Evolutionary conservation across 306 rosid species (phyloP).

Genomic region (Astragalus membranaceus): DNA sequence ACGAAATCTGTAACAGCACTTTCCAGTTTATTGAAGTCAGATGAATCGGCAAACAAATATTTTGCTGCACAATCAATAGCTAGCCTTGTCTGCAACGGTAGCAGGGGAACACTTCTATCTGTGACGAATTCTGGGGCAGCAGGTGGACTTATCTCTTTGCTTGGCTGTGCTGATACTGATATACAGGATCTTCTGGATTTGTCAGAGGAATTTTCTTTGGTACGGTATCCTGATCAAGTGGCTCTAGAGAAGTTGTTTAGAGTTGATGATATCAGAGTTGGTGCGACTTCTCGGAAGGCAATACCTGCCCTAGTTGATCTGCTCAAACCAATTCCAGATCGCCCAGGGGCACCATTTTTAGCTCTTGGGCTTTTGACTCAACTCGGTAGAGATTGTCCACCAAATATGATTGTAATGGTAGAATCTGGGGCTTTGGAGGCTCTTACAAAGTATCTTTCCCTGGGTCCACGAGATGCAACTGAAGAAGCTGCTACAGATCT

Average conservation of each 20-base stretch:
- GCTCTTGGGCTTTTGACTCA: slow-evolving; percentile 88
- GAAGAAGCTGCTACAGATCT: slow-evolving; percentile 98
- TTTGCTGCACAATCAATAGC: slow-evolving; percentile 93
- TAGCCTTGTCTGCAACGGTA: slow-evolving; percentile 96
- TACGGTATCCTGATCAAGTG: slow-evolving; percentile 91
- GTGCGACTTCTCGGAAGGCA: slow-evolving; percentile 96
- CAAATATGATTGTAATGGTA: slow-evolving; percentile 92
- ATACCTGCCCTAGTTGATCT: slow-evolving; percentile 95
- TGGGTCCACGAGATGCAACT: slow-evolving; percentile 94
- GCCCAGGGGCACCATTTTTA: slow-evolving; percentile 97
- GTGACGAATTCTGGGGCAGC: slow-evolving; percentile 99
- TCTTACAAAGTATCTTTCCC: slow-evolving; percentile 87
- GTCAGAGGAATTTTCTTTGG: slow-evolving; percentile 90
- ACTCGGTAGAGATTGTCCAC: slow-evolving; percentile 78
- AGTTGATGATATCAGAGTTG: slow-evolving; percentile 95
- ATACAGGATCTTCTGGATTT: slow-evolving; percentile 79
- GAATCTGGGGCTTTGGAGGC: slow-evolving; percentile 97
- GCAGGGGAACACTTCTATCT: slow-evolving; percentile 95
- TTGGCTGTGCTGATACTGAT: slow-evolving; percentile 91
- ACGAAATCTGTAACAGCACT: slow-evolving; percentile 80
- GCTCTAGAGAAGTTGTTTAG: slow-evolving; percentile 90
- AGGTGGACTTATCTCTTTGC: slow-evolving; percentile 85
- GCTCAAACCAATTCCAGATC: slow-evolving; percentile 98
- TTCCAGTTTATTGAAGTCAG: slow-evolving; percentile 79
- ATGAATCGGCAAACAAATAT: slow-evolving; percentile 72